Percentiles rank a stretch among this genome's conserved stretches.
phyloP scores from a whole-genome alignment of 2,329 filamentous ascomycete genomes.

The Alternaria solani region DNA sequence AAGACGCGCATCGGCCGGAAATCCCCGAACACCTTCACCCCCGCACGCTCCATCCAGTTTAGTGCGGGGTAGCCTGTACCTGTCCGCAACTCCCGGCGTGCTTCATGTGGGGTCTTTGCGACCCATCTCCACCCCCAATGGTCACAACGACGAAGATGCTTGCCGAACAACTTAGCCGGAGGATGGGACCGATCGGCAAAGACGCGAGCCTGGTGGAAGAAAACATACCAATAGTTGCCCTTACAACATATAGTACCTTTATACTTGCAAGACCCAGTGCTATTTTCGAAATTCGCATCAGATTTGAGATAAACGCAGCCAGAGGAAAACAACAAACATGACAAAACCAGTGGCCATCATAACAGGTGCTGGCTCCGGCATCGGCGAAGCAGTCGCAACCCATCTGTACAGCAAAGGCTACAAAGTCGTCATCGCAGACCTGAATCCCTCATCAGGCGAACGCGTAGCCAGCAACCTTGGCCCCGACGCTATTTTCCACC shows the following conservation, averaged over 20 bases:
- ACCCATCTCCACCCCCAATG: slow-evolving; percentile 9
- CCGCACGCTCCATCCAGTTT: slow-evolving; percentile 12
- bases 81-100: slow-evolving; percentile 1
- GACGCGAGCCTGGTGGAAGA: neutral
- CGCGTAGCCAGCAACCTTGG: slow-evolving; percentile 41
- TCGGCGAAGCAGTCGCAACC: slow-evolving; percentile 55
- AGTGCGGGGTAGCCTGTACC: slow-evolving; percentile 18
- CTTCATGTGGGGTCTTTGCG: slow-evolving; percentile 20
- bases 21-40: slow-evolving; percentile 13
- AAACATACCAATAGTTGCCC: neutral
- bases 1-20: neutral
- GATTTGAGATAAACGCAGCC: neutral
- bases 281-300: neutral
- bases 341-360: slow-evolving; percentile 54
- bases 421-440: slow-evolving; percentile 56
- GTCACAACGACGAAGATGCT: slow-evolving; percentile 1
- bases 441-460: slow-evolving; percentile 45
- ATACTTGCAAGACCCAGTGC: neutral
- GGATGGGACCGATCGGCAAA: neutral
- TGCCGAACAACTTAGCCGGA: neutral
- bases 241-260: neutral
- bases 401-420: slow-evolving; percentile 52
- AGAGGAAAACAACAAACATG: slow-evolving; percentile 29
- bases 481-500: slow-evolving; percentile 46
- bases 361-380: slow-evolving; percentile 57